Percentiles rank a stretch among this genome's conserved stretches.
Conservation (phyloP, 192 early-diverging fungal species). For the Rhizophagus clarus region DNA sequence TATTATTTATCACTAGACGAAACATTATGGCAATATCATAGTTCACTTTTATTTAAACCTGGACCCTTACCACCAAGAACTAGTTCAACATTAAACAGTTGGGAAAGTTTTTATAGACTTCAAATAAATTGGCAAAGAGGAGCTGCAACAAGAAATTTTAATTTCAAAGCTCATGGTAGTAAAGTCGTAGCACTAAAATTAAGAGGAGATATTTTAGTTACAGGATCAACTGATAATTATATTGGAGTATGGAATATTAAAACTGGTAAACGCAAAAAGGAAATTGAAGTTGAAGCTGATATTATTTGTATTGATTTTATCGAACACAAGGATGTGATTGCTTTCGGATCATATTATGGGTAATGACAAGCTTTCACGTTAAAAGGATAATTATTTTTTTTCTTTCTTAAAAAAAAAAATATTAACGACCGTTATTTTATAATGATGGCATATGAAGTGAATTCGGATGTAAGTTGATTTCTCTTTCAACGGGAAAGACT, state of each 20-base stretch:
- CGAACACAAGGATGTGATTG: conserved; percentile 12
- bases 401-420: not conserved
- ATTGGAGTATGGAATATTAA: conserved; percentile 9
- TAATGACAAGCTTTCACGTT: not conserved
- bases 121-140: not conserved
- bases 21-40: not conserved
- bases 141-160: not conserved
- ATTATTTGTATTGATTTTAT: conserved; percentile 21
- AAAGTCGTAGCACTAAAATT: not conserved
- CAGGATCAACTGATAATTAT: conserved; percentile 1
- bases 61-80: not conserved
- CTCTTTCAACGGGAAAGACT: not conserved
- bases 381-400: not conserved
- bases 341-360: conserved; percentile 18
- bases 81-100: not conserved
- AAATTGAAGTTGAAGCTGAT: conserved; percentile 2
- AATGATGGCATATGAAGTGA: not conserved
- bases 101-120: conserved; percentile 9
- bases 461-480: conserved; percentile 14
- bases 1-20: not conserved
- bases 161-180: not conserved
- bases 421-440: not conserved
- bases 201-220: conserved; percentile 11
- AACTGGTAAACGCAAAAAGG: not conserved
- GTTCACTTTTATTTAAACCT: not conserved